Conservation (phyloP, 768 basidiomycete genomes). For the Vararia minispora region DNA sequence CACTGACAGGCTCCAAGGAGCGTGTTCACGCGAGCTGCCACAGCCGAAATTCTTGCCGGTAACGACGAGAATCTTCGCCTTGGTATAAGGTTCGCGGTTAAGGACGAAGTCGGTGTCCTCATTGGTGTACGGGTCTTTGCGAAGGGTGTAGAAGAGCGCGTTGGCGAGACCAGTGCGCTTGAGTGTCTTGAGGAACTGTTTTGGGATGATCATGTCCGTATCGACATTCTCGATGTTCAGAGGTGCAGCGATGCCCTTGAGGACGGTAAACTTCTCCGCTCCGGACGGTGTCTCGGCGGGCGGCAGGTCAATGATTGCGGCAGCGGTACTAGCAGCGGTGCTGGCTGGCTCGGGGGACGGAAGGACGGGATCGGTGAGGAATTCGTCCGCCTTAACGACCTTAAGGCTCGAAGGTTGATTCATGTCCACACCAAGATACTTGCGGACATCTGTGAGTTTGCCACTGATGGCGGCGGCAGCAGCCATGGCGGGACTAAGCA, state of each 20-base stretch:
- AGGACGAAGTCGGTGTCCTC: slow-evolving; percentile 49
- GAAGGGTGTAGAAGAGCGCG: slow-evolving; percentile 43
- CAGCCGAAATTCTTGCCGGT: slow-evolving; percentile 55
- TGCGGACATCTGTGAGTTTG: slow-evolving; percentile 46
- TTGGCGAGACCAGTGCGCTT: slow-evolving; percentile 52
- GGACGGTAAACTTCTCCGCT: slow-evolving; percentile 33
- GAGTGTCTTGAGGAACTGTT: slow-evolving; percentile 57
- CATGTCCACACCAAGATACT: slow-evolving; percentile 28
- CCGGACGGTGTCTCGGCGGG: slow-evolving; percentile 20
- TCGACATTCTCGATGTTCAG: slow-evolving; percentile 46
- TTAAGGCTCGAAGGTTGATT: slow-evolving; percentile 44
- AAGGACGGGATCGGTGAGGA: slow-evolving; percentile 54
- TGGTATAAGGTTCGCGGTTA: slow-evolving; percentile 44
- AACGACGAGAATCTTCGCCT: slow-evolving; percentile 43
- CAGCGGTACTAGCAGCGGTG: slow-evolving; percentile 15
- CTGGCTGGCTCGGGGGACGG: slow-evolving; percentile 26
- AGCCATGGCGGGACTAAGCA: slow-evolving; percentile 59
- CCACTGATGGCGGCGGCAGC: slow-evolving; percentile 54
- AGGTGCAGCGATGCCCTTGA: slow-evolving; percentile 44
- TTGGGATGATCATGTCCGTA: slow-evolving; percentile 59
- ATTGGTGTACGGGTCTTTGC: slow-evolving; percentile 39
- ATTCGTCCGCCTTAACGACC: slow-evolving; percentile 58
- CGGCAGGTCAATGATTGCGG: slow-evolving; percentile 15
- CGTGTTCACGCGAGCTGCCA: slow-evolving; percentile 53
- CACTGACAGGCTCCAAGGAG: slow-evolving; percentile 41